A percentile compares a stretch with the other conserved stretches of the same genome.
phyloP scores from a whole-genome alignment of 2,329 filamentous ascomycete species.

The Cercospora beticola region DNA sequence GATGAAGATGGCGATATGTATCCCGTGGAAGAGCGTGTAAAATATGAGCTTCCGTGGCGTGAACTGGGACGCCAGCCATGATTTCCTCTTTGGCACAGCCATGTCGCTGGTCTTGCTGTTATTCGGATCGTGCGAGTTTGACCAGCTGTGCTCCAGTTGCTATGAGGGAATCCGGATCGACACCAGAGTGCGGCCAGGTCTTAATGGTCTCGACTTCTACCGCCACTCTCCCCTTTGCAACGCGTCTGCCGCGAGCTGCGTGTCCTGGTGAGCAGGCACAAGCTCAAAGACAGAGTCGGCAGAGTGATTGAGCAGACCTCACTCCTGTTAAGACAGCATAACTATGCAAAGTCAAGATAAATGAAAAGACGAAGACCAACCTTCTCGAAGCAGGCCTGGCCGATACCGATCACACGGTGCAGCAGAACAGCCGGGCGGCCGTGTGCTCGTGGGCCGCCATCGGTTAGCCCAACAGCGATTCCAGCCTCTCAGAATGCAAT shows the following conservation, averaged over 20 bases:
- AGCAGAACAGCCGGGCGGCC: conserved; percentile 13
- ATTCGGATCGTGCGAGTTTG: background rate
- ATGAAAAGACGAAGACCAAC: conserved; percentile 11
- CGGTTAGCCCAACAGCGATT: conserved; percentile 8
- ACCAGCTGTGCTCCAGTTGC: background rate
- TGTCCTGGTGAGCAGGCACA: background rate
- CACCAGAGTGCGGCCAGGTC: background rate
- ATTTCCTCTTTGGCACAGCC: conserved; percentile 29
- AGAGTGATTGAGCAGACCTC: background rate
- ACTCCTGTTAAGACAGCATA: background rate
- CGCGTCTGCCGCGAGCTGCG: background rate
- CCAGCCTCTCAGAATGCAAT: conserved; percentile 22
- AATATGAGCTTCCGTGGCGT: conserved; percentile 39
- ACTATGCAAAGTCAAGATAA: background rate
- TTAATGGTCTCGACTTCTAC: background rate
- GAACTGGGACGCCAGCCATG: conserved; percentile 39
- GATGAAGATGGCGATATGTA: conserved; percentile 41
- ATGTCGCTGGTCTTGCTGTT: conserved; percentile 6
- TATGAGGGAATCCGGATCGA: background rate
- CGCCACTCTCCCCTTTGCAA: background rate
- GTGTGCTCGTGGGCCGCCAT: conserved; percentile 19
- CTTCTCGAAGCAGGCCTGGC: conserved; percentile 13
- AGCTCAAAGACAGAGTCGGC: background rate
- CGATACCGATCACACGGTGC: background rate
- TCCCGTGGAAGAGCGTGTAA: conserved; percentile 40